Evolutionary conservation across 1,284 basidiomycete species (phyloP), one percentile per base, ranked within the genome.

Genomic region (Mycocalia duriaeana): DNA sequence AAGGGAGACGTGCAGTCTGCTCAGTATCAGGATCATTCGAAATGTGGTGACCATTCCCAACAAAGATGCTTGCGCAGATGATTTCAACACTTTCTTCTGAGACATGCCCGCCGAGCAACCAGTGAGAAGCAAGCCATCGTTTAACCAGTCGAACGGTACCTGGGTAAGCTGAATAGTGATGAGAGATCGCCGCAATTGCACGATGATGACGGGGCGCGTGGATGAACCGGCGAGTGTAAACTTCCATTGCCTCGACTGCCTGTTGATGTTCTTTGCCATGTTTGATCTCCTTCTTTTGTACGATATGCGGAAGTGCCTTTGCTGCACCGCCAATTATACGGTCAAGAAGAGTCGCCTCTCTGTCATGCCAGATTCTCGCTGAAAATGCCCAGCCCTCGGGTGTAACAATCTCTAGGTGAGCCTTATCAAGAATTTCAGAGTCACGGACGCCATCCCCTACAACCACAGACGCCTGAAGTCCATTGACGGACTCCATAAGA

Each of bases 61-160:
- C 62, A 53, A 89, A 89, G 18, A 81, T 66, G 26, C 66, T 68
- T 0, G 91, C 91, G 57, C 87, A 89, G 24, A 99, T 63, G 9
- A 99, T 69, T 66, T 99, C 96, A 39, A 92, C 75, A 0, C 82
- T 81, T 63, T 97, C 92, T 47, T 83, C 77, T 4, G 77, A 74
- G 36, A 94, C 69, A 54, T 91, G 85, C 0, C 68, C 65, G 1
- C 76, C 70, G 14, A 91, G 73, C 19, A 98, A 77, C 87, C 95
- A 91, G 65, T 99, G 96, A 1, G 86, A 74, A 0, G 87, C 80
- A 41, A 98, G 69, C 96, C 96, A 99, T 43, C 96, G 80, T 68
- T 98, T 95, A 35, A 91, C 79, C 19, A 99, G 75, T 23, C 96
- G 77, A 18, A 90, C 86, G 0, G 94, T 94, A 5, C 86, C 84